phyloP scores from a whole-genome alignment of 371 early-diverging fungal species.

The Mycotypha africana region DNA sequence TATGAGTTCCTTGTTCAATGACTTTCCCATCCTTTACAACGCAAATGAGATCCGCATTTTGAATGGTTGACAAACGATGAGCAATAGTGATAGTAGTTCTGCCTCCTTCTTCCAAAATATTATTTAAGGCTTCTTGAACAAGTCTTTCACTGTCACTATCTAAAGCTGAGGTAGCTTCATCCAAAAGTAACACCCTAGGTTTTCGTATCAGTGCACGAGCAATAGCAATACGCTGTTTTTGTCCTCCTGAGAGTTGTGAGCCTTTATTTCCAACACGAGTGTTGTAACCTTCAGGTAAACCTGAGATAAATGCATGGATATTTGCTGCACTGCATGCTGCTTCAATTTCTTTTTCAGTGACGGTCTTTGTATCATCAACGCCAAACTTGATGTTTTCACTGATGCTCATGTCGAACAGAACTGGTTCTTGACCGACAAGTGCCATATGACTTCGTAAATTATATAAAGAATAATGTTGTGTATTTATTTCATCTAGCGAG shows the following conservation, averaged over 20 bases:
- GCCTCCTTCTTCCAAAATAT: conserved; percentile 53
- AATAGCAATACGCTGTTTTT: conserved; percentile 69
- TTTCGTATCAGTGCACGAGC: conserved; percentile 75
- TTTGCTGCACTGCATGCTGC: conserved; percentile 64
- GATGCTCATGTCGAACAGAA: conserved; percentile 73
- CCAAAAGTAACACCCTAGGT: conserved; percentile 83
- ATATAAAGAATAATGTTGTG: conserved; percentile 51
- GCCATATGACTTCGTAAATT: conserved; percentile 71
- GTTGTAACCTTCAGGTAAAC: conserved; percentile 71
- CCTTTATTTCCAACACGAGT: conserved; percentile 78
- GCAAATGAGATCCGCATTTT: conserved; percentile 70
- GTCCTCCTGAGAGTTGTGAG: conserved; percentile 66
- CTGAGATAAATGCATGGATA: conserved; percentile 71
- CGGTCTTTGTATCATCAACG: conserved; percentile 31
- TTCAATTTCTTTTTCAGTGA: conserved; percentile 54
- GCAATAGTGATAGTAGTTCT: conserved; percentile 69
- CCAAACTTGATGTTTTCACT: conserved; percentile 79
- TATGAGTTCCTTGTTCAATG: conserved; percentile 79
- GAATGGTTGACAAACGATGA: conserved; percentile 69
- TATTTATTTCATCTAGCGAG: conserved; percentile 61
- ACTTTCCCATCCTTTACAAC: conserved; percentile 73
- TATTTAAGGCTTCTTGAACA: conserved; percentile 84
- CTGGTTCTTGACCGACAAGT: conserved; percentile 87
- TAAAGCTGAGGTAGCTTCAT: conserved; percentile 92
- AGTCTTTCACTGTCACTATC: conserved; percentile 85